phyloP scores from a whole-genome alignment of 805 yeast genomes.

The Grigorovia humatica region DNA sequence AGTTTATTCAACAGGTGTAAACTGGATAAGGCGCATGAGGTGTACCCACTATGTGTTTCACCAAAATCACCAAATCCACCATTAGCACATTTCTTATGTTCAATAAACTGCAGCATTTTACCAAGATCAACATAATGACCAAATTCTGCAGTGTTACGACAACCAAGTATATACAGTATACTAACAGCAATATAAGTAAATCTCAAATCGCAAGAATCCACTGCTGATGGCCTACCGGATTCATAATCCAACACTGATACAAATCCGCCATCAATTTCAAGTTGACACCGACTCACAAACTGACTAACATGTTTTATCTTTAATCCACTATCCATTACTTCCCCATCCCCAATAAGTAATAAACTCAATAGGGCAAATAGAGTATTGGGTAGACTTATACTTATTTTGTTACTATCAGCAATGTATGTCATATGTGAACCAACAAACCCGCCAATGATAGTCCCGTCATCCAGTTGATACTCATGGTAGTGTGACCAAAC shows the following conservation, averaged over 20 bases:
- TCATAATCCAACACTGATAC: slow-evolving; percentile 31
- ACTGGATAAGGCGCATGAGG: slow-evolving; percentile 72
- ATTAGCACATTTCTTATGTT: slow-evolving; percentile 32
- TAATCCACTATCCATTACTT: slow-evolving; percentile 29
- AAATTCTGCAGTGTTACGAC: slow-evolving; percentile 15
- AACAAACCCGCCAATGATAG: slow-evolving; percentile 22
- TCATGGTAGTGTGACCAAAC: slow-evolving; percentile 13
- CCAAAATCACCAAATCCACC: slow-evolving; percentile 62
- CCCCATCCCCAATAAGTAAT: slow-evolving; percentile 41
- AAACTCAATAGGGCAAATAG: slow-evolving; percentile 55
- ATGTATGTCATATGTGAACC: slow-evolving; percentile 9
- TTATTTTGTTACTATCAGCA: slow-evolving; percentile 5
- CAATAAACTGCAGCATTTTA: slow-evolving; percentile 32
- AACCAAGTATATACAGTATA: slow-evolving; percentile 41
- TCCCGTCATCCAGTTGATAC: slow-evolving; percentile 25
- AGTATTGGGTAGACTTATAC: slow-evolving; percentile 64
- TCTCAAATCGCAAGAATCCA: slow-evolving; percentile 62
- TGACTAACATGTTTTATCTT: slow-evolving; percentile 36
- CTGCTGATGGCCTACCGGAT: slow-evolving; percentile 24
- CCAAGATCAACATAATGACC: slow-evolving; percentile 35
- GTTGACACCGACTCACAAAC: slow-evolving; percentile 54
- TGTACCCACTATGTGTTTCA: slow-evolving; percentile 82
- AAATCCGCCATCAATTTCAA: slow-evolving; percentile 46
- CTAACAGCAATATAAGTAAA: slow-evolving; percentile 65
- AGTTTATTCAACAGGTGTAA: slow-evolving; percentile 34